Conservation (phyloP, 345 rosid species). For the Gossypium thurberi region DNA sequence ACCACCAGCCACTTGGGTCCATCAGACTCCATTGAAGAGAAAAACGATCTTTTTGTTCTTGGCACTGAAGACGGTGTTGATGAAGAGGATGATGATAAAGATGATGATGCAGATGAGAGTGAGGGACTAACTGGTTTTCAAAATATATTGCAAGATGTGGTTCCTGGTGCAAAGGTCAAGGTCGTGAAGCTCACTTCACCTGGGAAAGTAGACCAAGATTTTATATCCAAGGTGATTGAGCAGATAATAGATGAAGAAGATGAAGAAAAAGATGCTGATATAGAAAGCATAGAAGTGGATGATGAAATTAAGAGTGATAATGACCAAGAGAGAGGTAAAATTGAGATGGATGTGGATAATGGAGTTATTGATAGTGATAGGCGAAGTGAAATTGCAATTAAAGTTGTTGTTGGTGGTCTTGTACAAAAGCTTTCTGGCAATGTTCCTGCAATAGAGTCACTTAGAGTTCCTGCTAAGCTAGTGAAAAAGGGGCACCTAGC, state of each 20-base stretch:
- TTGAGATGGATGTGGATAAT: slow-evolving; percentile 42
- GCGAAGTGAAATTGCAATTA: slow-evolving; percentile 60
- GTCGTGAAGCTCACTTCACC: slow-evolving; percentile 76
- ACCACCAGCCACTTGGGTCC: slow-evolving; percentile 36
- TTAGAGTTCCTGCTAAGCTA: slow-evolving; percentile 73
- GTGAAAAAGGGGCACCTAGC: slow-evolving; percentile 47
- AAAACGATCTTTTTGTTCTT: slow-evolving; percentile 39
- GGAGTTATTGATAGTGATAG: slow-evolving; percentile 49
- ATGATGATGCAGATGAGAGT: slow-evolving; percentile 42
- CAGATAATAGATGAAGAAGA: slow-evolving; percentile 76
- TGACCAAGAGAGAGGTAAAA: slow-evolving; percentile 46
- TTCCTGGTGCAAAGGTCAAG: slow-evolving; percentile 82
- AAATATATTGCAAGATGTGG: slow-evolving; percentile 72
- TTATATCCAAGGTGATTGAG: slow-evolving; percentile 79
- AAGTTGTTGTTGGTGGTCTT: slow-evolving; percentile 74
- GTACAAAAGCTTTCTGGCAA: slow-evolving; percentile 50
- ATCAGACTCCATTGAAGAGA: slow-evolving; percentile 47
- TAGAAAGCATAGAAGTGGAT: slow-evolving; percentile 52
- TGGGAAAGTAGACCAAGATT: slow-evolving; percentile 71
- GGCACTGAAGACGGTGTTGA: slow-evolving; percentile 52
- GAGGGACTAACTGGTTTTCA: slow-evolving; percentile 70
- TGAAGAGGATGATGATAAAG: slow-evolving; percentile 42
- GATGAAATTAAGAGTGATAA: slow-evolving; percentile 51
- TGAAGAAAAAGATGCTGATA: slow-evolving; percentile 59
- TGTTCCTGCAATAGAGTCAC: slow-evolving; percentile 41